A percentile compares a stretch with the other conserved stretches of the same genome.
Conservation (phyloP, 2,329 filamentous ascomycete genomes). For the Xylariales sp. region DNA sequence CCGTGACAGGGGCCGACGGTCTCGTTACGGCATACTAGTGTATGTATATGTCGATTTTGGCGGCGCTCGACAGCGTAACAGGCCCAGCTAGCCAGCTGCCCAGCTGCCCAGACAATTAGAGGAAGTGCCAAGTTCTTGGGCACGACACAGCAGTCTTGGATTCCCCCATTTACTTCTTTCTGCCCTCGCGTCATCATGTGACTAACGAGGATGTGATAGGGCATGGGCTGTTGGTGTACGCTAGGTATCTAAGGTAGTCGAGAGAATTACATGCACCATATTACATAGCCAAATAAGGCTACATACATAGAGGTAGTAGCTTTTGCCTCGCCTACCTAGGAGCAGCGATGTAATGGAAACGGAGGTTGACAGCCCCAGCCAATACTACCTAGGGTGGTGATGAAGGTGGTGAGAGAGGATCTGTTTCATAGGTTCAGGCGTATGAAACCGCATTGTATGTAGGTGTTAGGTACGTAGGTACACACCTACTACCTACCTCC, state of each 20-base stretch:
- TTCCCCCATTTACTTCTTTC: background rate
- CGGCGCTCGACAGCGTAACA: background rate
- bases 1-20: background rate
- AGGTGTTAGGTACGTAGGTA: no score
- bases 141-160: slow-evolving; percentile 18
- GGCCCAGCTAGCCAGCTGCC: background rate
- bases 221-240: background rate
- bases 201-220: background rate
- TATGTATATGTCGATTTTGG: background rate
- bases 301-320: no score
- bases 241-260: no score
- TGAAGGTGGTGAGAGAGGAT: no score
- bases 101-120: slow-evolving; percentile 23
- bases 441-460: no score
- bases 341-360: background rate
- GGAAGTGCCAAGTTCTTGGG: slow-evolving; percentile 27
- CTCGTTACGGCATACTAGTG: background rate
- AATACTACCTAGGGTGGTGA: no score
- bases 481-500: no score
- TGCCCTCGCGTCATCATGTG: background rate
- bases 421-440: no score
- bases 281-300: no score
- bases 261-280: no score
- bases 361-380: no score
- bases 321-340: background rate